Evolutionary conservation across 2,329 filamentous ascomycete genomes (phyloP).

Genomic region (Cordyceps farinosa): DNA sequence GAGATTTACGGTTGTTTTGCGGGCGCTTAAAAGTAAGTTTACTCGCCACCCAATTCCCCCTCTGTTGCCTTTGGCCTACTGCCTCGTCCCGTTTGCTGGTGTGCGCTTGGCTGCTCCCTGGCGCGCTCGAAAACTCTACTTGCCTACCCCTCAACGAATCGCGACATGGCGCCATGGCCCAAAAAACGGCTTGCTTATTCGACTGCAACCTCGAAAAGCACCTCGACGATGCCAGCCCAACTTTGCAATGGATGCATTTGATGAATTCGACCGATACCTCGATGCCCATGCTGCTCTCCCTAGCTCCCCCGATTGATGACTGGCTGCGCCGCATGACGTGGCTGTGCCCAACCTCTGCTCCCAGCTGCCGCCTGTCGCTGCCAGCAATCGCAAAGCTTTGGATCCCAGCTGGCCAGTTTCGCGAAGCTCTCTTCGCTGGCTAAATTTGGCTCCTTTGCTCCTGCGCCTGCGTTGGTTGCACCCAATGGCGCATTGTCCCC

Average conservation of each 20-base stretch:
- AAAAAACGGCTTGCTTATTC: background rate
- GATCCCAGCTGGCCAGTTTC: background rate
- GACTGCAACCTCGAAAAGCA: background rate
- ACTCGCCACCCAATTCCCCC: background rate
- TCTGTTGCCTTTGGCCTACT: slow-evolving; percentile 19
- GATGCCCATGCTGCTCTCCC: background rate
- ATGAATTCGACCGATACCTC: background rate
- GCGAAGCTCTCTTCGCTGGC: background rate
- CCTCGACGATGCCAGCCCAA: background rate
- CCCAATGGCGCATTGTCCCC: slow-evolving; percentile 8
- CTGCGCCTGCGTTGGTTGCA: background rate
- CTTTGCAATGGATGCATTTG: background rate
- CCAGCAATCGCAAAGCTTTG: background rate
- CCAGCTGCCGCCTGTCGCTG: background rate
- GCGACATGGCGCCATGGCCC: slow-evolving; percentile 3
- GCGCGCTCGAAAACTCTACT: slow-evolving; percentile 19
- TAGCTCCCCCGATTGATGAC: background rate
- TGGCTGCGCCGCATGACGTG: slow-evolving; percentile 10
- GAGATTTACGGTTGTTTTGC: slow-evolving; percentile 45
- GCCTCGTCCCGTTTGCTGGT: slow-evolving; percentile 22
- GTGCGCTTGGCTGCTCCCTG: slow-evolving; percentile 20
- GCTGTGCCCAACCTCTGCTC: background rate
- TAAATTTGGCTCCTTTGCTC: background rate
- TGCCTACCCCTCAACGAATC: slow-evolving; percentile 20
- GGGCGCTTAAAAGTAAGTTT: slow-evolving; percentile 54